Conservation (phyloP, 2,329 filamentous ascomycete species). For the Paramyrothecium roridum region DNA sequence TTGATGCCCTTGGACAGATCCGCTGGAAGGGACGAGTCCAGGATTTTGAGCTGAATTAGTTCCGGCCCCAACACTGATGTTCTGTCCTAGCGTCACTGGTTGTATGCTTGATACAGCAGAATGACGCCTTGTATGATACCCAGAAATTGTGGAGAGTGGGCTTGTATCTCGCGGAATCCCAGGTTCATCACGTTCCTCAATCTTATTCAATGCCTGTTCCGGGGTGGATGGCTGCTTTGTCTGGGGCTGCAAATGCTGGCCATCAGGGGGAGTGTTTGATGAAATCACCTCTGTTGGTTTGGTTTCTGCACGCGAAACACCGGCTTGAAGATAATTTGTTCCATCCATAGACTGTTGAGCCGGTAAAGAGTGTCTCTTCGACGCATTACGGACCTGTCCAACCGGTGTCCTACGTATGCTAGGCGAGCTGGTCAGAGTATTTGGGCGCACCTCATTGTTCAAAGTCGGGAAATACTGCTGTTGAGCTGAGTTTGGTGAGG, state of each 20-base stretch:
- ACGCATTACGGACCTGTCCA: background rate
- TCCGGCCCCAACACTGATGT: background rate
- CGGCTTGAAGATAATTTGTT: background rate
- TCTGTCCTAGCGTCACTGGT: background rate
- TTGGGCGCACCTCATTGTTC: background rate
- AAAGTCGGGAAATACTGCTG: background rate
- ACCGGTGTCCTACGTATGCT: background rate
- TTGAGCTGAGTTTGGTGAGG: too few species aligned
- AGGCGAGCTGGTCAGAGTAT: background rate
- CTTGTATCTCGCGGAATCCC: background rate
- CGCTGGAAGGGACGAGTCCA: background rate
- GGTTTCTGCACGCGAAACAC: too few species aligned
- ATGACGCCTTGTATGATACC: background rate
- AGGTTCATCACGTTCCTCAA: slow-evolving; percentile 13
- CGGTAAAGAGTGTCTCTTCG: background rate
- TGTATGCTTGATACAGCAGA: background rate
- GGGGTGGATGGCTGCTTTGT: background rate
- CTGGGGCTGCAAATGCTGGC: background rate
- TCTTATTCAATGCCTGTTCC: slow-evolving; percentile 7
- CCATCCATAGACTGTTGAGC: background rate
- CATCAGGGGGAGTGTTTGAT: background rate
- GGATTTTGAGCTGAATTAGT: background rate
- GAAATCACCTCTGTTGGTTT: background rate
- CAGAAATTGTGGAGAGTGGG: background rate
- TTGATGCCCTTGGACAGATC: background rate